A percentile compares a stretch with the other conserved stretches of the same genome.
phyloP scores from a whole-genome alignment of 139 green algal genomes.

The Tetratostichococcus sp. region DNA sequence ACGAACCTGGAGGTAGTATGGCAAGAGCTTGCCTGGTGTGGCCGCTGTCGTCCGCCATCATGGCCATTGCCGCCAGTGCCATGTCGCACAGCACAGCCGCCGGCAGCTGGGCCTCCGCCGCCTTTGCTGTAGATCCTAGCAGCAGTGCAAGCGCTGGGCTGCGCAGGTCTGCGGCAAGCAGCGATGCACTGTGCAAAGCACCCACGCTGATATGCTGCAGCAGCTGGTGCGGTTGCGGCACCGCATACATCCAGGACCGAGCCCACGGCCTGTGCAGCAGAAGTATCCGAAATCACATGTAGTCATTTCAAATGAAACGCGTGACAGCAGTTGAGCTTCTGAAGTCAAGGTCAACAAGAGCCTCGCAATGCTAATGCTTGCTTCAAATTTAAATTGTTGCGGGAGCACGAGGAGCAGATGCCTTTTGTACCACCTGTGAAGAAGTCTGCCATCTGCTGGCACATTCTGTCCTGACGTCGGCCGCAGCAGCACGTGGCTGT shows the following conservation, averaged over 20 bases:
- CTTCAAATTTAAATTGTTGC: too few relatives aligned
- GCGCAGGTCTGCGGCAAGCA: conserved; percentile 14
- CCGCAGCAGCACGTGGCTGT: conserved; percentile 27
- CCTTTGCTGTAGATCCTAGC: too few relatives aligned
- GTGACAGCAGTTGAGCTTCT: too few relatives aligned
- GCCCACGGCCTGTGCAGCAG: neutral
- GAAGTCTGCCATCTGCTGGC: neutral
- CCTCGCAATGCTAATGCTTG: too few relatives aligned
- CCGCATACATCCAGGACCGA: neutral
- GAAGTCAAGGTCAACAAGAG: too few relatives aligned
- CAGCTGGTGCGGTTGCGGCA: neutral
- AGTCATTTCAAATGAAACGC: neutral
- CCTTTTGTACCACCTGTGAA: too few relatives aligned
- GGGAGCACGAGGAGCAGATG: too few relatives aligned
- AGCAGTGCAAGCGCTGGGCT: conserved; percentile 12
- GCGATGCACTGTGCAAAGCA: neutral
- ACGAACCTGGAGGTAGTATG: too few relatives aligned
- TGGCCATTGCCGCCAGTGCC: neutral
- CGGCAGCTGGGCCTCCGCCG: conserved; percentile 7
- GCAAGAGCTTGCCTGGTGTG: too few relatives aligned
- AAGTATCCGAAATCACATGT: too few relatives aligned
- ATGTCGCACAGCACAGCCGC: conserved; percentile 22
- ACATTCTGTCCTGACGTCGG: too few relatives aligned
- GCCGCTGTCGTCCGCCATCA: conserved; percentile 1
- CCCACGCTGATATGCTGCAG: neutral